These are phyloP conservation scores for Blastobotrys apis DNA, from an alignment of 1,139 yeast genomes.

Conservation along the genomic window DNA sequence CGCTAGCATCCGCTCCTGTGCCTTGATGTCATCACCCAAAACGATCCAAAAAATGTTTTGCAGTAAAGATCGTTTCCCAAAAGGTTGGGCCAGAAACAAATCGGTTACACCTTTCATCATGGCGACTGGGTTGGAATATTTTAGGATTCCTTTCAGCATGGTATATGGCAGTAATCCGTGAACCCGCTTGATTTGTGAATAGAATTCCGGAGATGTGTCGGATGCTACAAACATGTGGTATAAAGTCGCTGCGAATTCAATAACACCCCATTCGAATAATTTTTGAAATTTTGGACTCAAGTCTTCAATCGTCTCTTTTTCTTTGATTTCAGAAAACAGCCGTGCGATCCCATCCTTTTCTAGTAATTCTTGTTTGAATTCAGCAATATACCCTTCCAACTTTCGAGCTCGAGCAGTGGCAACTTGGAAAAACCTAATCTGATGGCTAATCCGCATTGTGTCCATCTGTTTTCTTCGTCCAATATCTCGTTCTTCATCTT, in stretches of 20 bases:
- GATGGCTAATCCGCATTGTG: conserved; percentile 55
- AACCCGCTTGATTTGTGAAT: conserved; percentile 60
- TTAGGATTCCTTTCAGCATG: conserved; percentile 66
- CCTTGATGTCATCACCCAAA: conserved; percentile 71
- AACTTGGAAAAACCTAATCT: conserved; percentile 65
- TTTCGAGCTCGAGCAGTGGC: conserved; percentile 48
- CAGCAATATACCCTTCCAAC: conserved; percentile 49
- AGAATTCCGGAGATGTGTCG: conserved; percentile 72
- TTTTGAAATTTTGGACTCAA: conserved; percentile 63
- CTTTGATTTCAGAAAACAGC: conserved; percentile 62
- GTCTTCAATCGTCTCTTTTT: conserved; percentile 49
- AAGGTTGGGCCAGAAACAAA: conserved; percentile 72
- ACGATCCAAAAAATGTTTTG: conserved; percentile 70
- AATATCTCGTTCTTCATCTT: conserved; percentile 51
- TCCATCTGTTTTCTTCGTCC: conserved; percentile 58
- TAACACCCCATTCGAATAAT: conserved; percentile 74
- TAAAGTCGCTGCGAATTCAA: conserved; percentile 78
- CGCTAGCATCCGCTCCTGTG: conserved; percentile 53
- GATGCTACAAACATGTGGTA: conserved; percentile 75
- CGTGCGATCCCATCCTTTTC: conserved; percentile 48
- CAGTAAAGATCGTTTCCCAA: conserved; percentile 64
- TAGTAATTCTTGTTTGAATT: conserved; percentile 49
- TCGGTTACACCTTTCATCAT: conserved; percentile 75
- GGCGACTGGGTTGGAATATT: conserved; percentile 80
- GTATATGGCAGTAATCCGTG: conserved; percentile 76